These are phyloP conservation scores for Psilocybe cubensis DNA, from an alignment of 768 basidiomycete genomes.

Conservation along the genomic window DNA sequence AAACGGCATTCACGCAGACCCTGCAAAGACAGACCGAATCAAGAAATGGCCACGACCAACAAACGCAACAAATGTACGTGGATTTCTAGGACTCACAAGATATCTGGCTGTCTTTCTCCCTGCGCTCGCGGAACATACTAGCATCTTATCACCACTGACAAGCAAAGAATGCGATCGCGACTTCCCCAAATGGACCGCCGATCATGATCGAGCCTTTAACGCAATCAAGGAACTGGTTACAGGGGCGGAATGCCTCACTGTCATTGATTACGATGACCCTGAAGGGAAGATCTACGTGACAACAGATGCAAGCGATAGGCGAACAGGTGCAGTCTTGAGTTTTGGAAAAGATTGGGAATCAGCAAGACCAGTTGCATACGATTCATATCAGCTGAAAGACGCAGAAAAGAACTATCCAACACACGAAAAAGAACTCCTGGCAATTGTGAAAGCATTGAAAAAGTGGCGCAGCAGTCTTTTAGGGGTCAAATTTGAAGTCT, in stretches of 20 bases:
- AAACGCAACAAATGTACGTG: no score
- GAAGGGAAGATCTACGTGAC: constrained; percentile 10
- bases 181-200: constrained; percentile 41
- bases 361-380: background rate
- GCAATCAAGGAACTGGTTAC: constrained; percentile 39
- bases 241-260: constrained; percentile 18
- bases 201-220: constrained; percentile 15
- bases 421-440: constrained; percentile 34
- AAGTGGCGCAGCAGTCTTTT: constrained; percentile 27
- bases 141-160: no score
- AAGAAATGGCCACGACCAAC: no score
- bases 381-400: background rate
- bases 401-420: constrained; percentile 9
- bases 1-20: no score
- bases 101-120: no score
- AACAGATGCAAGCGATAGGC: constrained; percentile 12
- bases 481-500: constrained; percentile 27
- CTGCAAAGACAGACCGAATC: no score
- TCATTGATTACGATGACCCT: constrained; percentile 13
- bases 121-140: no score
- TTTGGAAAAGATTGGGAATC: constrained; percentile 29
- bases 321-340: constrained; percentile 30
- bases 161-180: constrained; percentile 26
- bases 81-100: no score
- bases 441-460: constrained; percentile 36